Conservation (phyloP, 257 asterid species). For the Lycium barbarum region DNA sequence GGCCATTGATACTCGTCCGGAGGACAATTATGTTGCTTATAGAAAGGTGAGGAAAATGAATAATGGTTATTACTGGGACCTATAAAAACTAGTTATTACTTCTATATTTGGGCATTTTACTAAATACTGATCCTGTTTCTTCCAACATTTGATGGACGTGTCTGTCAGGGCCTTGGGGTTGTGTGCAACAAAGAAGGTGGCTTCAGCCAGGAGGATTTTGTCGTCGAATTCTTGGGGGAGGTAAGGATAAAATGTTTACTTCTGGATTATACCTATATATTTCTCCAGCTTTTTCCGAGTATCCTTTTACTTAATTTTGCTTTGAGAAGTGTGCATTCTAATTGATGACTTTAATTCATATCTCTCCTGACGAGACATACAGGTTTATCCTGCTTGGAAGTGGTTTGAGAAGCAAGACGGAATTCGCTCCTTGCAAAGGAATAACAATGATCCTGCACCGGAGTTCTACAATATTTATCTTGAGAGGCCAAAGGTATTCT, state of each 20-base stretch:
- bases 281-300: neutral
- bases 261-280: constrained; percentile 13
- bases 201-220: constrained; percentile 89
- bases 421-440: constrained; percentile 91
- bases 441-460: constrained; percentile 92
- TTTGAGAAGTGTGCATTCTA: neutral
- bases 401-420: constrained; percentile 99
- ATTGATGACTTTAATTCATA: neutral
- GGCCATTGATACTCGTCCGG: constrained; percentile 85
- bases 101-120: constrained; percentile 5
- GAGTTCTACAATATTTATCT: constrained; percentile 97
- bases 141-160: constrained; percentile 31
- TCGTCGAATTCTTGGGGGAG: constrained; percentile 99
- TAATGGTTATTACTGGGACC: neutral
- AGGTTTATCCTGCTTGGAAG: constrained; percentile 99
- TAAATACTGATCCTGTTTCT: constrained; percentile 9
- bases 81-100: neutral
- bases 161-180: constrained; percentile 95
- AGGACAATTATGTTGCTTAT: constrained; percentile 93
- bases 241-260: constrained; percentile 44
- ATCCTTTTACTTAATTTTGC: constrained; percentile 4
- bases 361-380: constrained; percentile 29
- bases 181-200: constrained; percentile 98
- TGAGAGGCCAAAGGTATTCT: constrained; percentile 95
- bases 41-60: constrained; percentile 71